Conservation (phyloP, 108 stramenopile species). For the Cyclostephanos tholiformis region DNA sequence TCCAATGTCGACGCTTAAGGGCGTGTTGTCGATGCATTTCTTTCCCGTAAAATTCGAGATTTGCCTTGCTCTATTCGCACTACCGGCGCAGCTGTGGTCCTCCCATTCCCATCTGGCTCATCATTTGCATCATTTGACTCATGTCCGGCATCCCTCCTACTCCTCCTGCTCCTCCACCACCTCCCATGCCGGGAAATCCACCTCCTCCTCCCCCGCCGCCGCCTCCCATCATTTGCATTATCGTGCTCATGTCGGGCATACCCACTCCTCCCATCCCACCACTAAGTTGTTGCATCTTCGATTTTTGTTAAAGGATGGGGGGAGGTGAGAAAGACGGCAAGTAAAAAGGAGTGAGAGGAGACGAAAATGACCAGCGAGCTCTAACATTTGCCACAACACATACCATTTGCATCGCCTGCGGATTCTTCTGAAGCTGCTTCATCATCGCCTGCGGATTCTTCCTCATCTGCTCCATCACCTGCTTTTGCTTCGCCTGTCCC, state of each 20-base stretch:
- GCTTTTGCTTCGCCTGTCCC: conserved; percentile 71
- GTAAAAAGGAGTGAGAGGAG: background rate
- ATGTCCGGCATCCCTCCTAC: conserved; percentile 50
- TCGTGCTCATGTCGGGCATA: conserved; percentile 65
- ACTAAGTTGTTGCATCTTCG: conserved; percentile 73
- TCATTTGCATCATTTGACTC: conserved; percentile 55
- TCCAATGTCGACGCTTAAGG: too few relatives aligned
- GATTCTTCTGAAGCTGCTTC: conserved; percentile 87
- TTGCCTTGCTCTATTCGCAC: conserved; percentile 71
- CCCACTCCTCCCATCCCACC: conserved; percentile 49
- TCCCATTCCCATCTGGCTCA: conserved; percentile 53
- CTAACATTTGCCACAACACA: conserved; percentile 48
- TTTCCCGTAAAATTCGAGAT: too few relatives aligned
- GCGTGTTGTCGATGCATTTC: too few relatives aligned
- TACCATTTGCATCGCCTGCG: conserved; percentile 84
- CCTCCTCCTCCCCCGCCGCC: conserved; percentile 57
- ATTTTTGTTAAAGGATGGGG: conserved; percentile 10
- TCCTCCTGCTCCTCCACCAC: conserved; percentile 13
- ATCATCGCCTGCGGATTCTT: conserved; percentile 81
- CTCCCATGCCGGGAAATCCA: conserved; percentile 21
- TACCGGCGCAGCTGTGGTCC: conserved; percentile 61
- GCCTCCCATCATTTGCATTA: conserved; percentile 62
- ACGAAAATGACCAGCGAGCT: conserved; percentile 32
- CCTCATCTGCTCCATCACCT: conserved; percentile 81
- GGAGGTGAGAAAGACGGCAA: background rate